Evolutionary conservation across 2,329 filamentous ascomycete species (phyloP), one percentile per base, ranked within the genome.

Genomic region (Coleophoma crateriformis): DNA sequence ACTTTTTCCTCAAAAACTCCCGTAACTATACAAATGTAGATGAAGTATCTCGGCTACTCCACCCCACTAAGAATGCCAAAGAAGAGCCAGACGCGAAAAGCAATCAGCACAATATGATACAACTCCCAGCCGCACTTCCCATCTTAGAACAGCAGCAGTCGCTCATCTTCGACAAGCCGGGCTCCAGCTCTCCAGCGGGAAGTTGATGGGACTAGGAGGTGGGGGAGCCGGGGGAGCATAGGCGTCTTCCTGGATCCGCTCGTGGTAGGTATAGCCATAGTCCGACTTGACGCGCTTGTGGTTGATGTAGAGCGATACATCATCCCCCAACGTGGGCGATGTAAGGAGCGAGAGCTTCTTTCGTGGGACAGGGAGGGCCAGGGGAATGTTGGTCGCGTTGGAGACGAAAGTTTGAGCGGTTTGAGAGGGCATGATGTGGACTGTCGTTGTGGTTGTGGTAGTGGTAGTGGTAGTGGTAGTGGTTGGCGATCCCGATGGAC

Each of bases 141-240:
- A 27, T 27, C 13, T 38, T 17, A 38, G 11, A 14, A 38, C 6
- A 38, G 11, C 35, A 14, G 35, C 35, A 2, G 11, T 6, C 35
- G 7, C 35, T 44, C 22, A 44, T 44, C 41, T 14, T 11, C 41
- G 41, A 33, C 56, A 58, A 17, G 61, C 54, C 15, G 61, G 57
- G 44, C 55, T 62, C 78, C 79, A 82, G 62, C 77, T 72, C 50
- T 83, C 78, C 20, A 69, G 65, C 32, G 77, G 74, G 61, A 82
- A 84, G 67, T 77, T 78, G 61, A 85, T 78, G 7, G 82, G 82
- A 57, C 78, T 82, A 12, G 82, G 80, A 17, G 82, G 82, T 12
- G 82, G 82, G 38, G 82, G 78, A 13, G 81, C 80, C n/a, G 82
- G 82, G 17, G 84, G 80, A 33, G 74, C 72, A 68, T 83, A 85